These are phyloP conservation scores for Gorgonomyces haynaldii DNA, from an alignment of 192 early-diverging fungal genomes.

Conservation along the genomic window DNA sequence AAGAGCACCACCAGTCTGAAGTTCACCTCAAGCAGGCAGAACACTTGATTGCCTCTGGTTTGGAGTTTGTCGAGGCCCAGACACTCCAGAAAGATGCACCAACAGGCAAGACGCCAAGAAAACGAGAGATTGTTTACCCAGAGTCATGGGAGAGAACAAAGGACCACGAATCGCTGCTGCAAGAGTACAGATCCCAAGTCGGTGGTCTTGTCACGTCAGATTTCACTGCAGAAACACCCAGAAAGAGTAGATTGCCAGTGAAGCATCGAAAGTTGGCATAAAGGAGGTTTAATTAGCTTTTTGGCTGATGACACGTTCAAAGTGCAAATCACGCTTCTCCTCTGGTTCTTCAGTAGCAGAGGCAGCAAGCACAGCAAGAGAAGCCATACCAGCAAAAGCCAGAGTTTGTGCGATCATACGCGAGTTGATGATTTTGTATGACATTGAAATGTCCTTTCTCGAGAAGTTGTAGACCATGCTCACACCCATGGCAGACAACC, in stretches of 20 bases:
- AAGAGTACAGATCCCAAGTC: too few relatives aligned
- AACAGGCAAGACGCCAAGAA: constrained; percentile 1
- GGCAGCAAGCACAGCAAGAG: too few relatives aligned
- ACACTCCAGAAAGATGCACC: background rate
- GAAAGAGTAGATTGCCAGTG: too few relatives aligned
- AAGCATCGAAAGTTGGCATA: too few relatives aligned
- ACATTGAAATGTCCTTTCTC: constrained; percentile 2
- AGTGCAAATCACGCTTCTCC: too few relatives aligned
- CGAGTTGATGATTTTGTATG: constrained; percentile 13
- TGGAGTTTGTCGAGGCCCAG: background rate
- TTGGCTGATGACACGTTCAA: too few relatives aligned
- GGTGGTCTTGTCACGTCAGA: too few relatives aligned
- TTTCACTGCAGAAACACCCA: too few relatives aligned
- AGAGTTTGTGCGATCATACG: constrained; percentile 11
- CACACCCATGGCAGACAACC: constrained; percentile 3
- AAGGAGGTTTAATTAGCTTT: too few relatives aligned
- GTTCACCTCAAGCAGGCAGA: background rate
- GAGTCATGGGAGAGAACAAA: too few relatives aligned
- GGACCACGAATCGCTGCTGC: too few relatives aligned
- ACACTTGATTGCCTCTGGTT: background rate
- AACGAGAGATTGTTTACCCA: constrained; percentile 1
- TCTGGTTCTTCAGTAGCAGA: too few relatives aligned
- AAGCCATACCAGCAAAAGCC: constrained; percentile 6
- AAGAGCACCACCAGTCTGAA: background rate
- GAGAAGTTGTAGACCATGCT: constrained; percentile 11